Evolutionary conservation across 2,329 filamentous ascomycete genomes (phyloP).

Genomic region (Paracorniculantispora psalliotae): DNA sequence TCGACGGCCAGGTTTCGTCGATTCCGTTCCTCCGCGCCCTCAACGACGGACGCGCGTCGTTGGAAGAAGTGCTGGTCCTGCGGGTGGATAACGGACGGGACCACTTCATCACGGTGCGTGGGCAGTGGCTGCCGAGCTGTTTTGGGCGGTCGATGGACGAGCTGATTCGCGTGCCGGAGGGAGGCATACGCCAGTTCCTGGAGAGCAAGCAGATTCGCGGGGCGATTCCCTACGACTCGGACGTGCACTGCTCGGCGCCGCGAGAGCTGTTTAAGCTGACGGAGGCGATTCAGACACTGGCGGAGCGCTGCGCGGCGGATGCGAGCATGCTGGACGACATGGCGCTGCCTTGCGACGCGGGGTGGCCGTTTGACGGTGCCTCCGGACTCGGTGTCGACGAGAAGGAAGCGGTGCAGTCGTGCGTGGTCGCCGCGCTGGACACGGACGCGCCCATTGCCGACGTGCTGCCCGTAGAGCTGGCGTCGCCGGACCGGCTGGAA

Average conservation of each 20-base stretch:
- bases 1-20: slow-evolving; percentile 63
- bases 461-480: slow-evolving; percentile 57
- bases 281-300: slow-evolving; percentile 62
- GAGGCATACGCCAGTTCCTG: slow-evolving; percentile 61
- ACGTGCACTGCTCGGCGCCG: slow-evolving; percentile 73
- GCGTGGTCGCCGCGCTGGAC: slow-evolving; percentile 65
- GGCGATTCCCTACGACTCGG: slow-evolving; percentile 50
- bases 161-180: slow-evolving; percentile 77
- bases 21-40: slow-evolving; percentile 61
- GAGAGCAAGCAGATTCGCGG: slow-evolving; percentile 34
- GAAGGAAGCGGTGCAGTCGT: slow-evolving; percentile 26
- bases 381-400: slow-evolving; percentile 26
- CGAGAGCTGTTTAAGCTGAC: slow-evolving; percentile 87
- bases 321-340: slow-evolving; percentile 56
- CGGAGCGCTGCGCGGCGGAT: slow-evolving; percentile 54
- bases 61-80: slow-evolving; percentile 87
- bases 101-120: slow-evolving; percentile 82
- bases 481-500: slow-evolving; percentile 67
- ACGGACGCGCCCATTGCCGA: slow-evolving; percentile 57
- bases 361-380: slow-evolving; percentile 54
- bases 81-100: slow-evolving; percentile 80
- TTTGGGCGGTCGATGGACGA: slow-evolving; percentile 86
- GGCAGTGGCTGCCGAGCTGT: slow-evolving; percentile 72
- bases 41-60: slow-evolving; percentile 58
- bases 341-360: slow-evolving; percentile 46